A percentile compares a stretch with the other conserved stretches of the same genome.
Conservation (phyloP, 768 basidiomycete genomes). For the Collybia nuda region DNA sequence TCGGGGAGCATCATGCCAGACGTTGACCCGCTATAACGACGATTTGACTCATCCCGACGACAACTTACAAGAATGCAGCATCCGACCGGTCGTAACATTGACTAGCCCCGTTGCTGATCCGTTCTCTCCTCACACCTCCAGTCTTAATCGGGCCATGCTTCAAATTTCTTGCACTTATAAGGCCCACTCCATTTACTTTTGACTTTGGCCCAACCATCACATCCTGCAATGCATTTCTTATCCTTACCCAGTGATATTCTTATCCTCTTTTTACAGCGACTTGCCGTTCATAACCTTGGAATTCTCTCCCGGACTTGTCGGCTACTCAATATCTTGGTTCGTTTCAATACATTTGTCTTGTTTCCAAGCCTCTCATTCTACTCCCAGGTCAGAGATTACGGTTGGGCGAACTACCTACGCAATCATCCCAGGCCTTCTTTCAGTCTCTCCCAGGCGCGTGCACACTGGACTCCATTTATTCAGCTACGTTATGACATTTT, state of each 20-base stretch:
- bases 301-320: constrained; percentile 40
- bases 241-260: constrained; percentile 56
- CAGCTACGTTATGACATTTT: constrained; percentile 52
- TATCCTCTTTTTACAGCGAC: constrained; percentile 47
- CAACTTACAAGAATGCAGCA: no score
- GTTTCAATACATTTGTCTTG: constrained; percentile 14
- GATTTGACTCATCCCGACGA: no score
- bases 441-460: constrained; percentile 44
- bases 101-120: no score
- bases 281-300: constrained; percentile 42
- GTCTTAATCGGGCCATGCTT: neutral
- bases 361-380: neutral
- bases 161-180: neutral
- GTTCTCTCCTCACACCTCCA: no score
- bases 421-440: constrained; percentile 52
- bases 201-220: neutral
- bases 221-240: constrained; percentile 23
- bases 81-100: no score
- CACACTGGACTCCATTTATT: constrained; percentile 40
- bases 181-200: no score
- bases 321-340: constrained; percentile 42
- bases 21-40: no score
- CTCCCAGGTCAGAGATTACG: constrained; percentile 56
- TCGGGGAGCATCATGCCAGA: no score
- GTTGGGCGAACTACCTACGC: constrained; percentile 56